Evolutionary conservation across 2,329 filamentous ascomycete genomes (phyloP).

Genomic region (Cadophora gregata): DNA sequence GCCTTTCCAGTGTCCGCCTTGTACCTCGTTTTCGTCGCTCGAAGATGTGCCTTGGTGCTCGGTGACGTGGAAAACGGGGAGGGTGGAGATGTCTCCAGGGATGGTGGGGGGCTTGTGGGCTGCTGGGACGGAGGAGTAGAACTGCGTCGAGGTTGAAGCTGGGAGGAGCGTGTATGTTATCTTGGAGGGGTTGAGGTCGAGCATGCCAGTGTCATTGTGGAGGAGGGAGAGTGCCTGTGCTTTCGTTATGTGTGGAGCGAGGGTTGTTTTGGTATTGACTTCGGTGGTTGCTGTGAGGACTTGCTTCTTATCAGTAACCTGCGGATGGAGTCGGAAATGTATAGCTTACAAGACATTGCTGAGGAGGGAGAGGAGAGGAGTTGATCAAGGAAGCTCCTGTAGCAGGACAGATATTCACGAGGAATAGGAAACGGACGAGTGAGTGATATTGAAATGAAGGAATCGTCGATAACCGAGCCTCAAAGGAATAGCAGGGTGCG

Average conservation of each 20-base stretch:
- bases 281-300: constrained; percentile 37
- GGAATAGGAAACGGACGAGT: neutral
- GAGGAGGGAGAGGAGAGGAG: neutral
- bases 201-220: constrained; percentile 80
- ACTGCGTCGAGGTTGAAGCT: constrained; percentile 45
- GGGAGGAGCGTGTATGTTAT: constrained; percentile 70
- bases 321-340: neutral
- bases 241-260: constrained; percentile 70
- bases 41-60: constrained; percentile 46
- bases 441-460: neutral
- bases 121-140: constrained; percentile 51
- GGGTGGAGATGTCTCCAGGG: constrained; percentile 20
- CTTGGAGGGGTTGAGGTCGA: constrained; percentile 84
- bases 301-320: constrained; percentile 22
- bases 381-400: too few relatives aligned
- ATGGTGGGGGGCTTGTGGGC: constrained; percentile 63
- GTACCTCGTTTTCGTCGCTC: constrained; percentile 69
- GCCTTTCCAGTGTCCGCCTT: constrained; percentile 77
- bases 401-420: too few relatives aligned
- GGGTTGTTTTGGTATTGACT: constrained; percentile 66
- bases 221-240: constrained; percentile 73
- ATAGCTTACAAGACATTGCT: constrained; percentile 39
- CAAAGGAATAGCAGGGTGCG: neutral
- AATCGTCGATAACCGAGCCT: neutral
- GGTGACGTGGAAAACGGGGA: constrained; percentile 38